A percentile compares a stretch with the other conserved stretches of the same genome.
Evolutionary conservation across 2,329 filamentous ascomycete genomes (phyloP).

Genomic region (Hypomyces rosellus): DNA sequence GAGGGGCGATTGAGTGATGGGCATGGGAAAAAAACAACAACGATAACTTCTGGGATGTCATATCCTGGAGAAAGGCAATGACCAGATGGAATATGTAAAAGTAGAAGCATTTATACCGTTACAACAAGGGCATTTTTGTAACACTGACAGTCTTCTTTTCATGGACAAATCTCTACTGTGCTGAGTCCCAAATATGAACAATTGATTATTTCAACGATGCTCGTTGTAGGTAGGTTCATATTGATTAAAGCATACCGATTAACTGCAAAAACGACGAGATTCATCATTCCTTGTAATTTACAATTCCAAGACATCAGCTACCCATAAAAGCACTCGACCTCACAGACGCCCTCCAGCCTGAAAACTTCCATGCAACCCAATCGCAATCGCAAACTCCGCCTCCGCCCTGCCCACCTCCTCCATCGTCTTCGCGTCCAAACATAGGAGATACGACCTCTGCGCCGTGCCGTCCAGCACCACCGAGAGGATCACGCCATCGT

Average conservation of each 20-base stretch:
- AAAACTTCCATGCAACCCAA: slow-evolving; percentile 57
- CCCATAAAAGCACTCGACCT: not conserved
- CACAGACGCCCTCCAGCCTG: not conserved
- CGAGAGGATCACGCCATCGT: slow-evolving; percentile 56
- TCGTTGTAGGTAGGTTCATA: no score
- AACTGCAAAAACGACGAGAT: no score
- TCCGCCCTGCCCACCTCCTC: slow-evolving; percentile 59
- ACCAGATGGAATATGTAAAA: not conserved
- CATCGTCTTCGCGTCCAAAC: slow-evolving; percentile 57
- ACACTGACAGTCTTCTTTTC: not conserved
- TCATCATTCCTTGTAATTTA: no score
- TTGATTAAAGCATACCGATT: no score
- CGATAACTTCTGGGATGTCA: no score
- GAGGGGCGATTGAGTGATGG: no score
- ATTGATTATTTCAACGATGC: no score
- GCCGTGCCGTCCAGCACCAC: slow-evolving; percentile 58
- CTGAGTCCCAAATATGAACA: no score
- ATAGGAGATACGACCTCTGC: slow-evolving; percentile 58
- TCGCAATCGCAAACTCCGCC: slow-evolving; percentile 50
- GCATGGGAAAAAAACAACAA: no score
- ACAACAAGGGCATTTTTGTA: no score
- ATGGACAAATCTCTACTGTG: not conserved
- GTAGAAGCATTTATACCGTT: not conserved
- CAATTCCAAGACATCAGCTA: not conserved
- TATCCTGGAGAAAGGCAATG: not conserved